A percentile compares a stretch with the other conserved stretches of the same genome.
Evolutionary conservation across 305 asterid genomes (phyloP).

Genomic region (Fraxinus angustifolia): DNA sequence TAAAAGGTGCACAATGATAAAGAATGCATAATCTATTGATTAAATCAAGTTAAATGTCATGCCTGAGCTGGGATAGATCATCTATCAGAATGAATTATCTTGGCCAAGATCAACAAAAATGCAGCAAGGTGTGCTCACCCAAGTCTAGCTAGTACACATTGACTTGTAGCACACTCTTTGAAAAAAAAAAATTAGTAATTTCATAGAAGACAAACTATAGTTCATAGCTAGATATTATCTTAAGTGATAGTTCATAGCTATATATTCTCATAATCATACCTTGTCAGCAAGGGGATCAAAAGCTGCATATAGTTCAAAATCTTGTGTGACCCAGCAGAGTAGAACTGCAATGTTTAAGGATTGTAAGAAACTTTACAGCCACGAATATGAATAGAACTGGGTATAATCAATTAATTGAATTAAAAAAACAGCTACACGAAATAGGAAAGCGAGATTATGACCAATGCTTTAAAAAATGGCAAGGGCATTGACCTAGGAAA

Average conservation of each 20-base stretch:
- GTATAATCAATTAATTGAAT: not conserved
- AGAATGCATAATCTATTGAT: not conserved
- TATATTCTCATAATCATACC: constrained; percentile 42
- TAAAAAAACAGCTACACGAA: not conserved
- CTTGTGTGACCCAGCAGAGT: constrained; percentile 97
- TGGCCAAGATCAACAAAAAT: not conserved
- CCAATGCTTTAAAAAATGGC: not conserved
- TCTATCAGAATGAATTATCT: not conserved
- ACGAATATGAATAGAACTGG: not conserved
- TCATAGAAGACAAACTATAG: not conserved
- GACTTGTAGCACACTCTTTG: not conserved
- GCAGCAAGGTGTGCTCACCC: not conserved
- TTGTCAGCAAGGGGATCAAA: constrained; percentile 99
- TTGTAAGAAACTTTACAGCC: constrained; percentile 19
- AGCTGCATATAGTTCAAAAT: constrained; percentile 94
- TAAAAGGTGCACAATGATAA: not conserved
- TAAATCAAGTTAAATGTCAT: not conserved
- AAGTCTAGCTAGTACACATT: not conserved
- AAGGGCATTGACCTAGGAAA: not conserved
- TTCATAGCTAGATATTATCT: not conserved
- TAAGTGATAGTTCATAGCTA: not conserved
- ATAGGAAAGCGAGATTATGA: not conserved
- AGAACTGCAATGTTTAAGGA: constrained; percentile 50
- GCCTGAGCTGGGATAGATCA: not conserved
- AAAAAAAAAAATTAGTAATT: not conserved